Percentiles rank a stretch among this genome's conserved stretches.
Evolutionary conservation across 345 rosid species (phyloP).

Genomic region (Passiflora organensis): DNA sequence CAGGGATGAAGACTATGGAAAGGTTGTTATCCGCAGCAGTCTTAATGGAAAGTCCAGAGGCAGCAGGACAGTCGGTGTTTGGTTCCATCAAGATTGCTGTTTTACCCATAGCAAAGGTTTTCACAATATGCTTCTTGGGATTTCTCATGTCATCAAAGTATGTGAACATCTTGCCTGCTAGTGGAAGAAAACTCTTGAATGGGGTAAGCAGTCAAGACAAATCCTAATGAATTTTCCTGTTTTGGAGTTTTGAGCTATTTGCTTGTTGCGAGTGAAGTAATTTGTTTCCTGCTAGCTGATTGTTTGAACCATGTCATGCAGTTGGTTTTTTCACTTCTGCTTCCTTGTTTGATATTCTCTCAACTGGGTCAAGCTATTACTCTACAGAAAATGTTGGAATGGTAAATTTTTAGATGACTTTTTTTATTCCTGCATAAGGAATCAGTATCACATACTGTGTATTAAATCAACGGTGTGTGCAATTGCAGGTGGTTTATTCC

Average conservation of each 20-base stretch:
- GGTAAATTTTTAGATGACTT: slow-evolving; percentile 33
- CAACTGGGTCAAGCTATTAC: slow-evolving; percentile 96
- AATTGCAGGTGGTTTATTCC: slow-evolving; percentile 97
- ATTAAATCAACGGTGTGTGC: slow-evolving; percentile 1
- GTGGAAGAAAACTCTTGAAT: slow-evolving; percentile 81
- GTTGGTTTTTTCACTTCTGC: slow-evolving; percentile 96
- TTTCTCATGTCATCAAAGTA: slow-evolving; percentile 97
- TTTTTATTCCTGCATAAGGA: background rate
- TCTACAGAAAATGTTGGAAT: slow-evolving; percentile 71
- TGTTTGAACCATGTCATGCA: slow-evolving; percentile 24
- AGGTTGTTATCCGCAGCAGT: slow-evolving; percentile 36
- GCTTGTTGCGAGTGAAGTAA: too few relatives aligned
- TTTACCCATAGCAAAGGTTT: slow-evolving; percentile 91
- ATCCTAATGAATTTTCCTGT: too few relatives aligned
- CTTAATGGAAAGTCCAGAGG: slow-evolving; percentile 24
- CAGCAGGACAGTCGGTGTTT: slow-evolving; percentile 48
- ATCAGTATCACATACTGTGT: background rate
- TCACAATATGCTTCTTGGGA: slow-evolving; percentile 90
- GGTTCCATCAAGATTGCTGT: slow-evolving; percentile 81
- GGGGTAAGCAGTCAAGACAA: slow-evolving; percentile 44
- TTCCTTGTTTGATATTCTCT: slow-evolving; percentile 93
- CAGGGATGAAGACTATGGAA: slow-evolving; percentile 28
- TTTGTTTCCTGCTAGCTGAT: background rate
- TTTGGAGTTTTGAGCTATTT: too few relatives aligned
- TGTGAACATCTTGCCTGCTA: slow-evolving; percentile 85